These are phyloP conservation scores for Petunia secreta DNA, from an alignment of 257 asterid genomes.

Conservation along the genomic window DNA sequence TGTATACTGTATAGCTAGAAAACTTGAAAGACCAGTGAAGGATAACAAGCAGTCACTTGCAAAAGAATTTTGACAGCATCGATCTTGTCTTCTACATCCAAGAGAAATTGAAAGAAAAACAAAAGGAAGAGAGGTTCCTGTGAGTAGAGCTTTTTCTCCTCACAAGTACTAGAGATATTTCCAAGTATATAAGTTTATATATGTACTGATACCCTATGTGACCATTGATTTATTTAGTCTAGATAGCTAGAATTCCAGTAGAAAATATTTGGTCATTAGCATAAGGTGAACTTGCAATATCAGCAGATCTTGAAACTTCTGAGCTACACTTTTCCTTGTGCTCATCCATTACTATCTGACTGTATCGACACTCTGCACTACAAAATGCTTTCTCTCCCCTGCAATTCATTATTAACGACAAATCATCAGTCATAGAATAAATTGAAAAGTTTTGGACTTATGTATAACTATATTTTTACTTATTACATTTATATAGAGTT, in stretches of 20 bases:
- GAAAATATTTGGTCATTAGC: conserved; percentile 44
- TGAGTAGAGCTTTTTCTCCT: not conserved
- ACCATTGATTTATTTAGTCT: conserved; percentile 14
- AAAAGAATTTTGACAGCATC: not conserved
- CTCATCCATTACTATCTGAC: conserved; percentile 69
- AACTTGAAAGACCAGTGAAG: not conserved
- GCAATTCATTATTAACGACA: conserved; percentile 24
- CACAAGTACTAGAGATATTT: not conserved
- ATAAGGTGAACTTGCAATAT: conserved; percentile 45
- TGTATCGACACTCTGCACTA: conserved; percentile 73
- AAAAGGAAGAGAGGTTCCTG: no score
- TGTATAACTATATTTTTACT: no score
- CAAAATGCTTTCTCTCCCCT: conserved; percentile 92
- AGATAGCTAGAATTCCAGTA: conserved; percentile 51
- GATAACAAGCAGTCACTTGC: not conserved
- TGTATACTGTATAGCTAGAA: not conserved
- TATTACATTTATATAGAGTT: no score
- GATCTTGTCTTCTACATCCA: not conserved
- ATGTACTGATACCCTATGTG: not conserved
- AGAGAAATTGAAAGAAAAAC: not conserved
- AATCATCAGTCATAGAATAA: not conserved
- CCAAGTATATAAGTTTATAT: not conserved
- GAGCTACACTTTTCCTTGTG: conserved; percentile 57
- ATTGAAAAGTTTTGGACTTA: no score
- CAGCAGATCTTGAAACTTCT: conserved; percentile 46